Base-by-base conservation (phyloP, 345 rosid species). In the Lepidium sativum region DNA sequence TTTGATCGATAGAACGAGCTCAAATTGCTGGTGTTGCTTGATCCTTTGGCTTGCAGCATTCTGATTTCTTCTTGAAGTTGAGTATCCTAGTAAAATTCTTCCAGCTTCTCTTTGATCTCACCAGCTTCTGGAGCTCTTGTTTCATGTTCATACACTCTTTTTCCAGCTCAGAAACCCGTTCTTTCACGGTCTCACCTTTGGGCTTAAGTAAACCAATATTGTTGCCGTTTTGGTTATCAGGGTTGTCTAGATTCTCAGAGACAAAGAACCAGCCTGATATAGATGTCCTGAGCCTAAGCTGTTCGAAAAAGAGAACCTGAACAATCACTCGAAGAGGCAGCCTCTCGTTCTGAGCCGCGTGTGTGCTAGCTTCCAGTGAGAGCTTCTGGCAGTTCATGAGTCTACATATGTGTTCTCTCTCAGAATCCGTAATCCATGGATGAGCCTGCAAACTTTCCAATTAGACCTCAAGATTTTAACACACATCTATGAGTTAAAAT, bases 281-380 rank as follows among this genome's bases (percentile, higher is more conserved):
- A 8, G 96, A 88, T 25, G 86, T 85, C 9, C 96, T 82, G 12
- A 88, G 86, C 14, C 86, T 76, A 42, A 88, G 82, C 68, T 87
- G 91, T 57, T 87, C 95, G 20, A 87, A 87, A 78, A 85, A 87
- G 27, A 87, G 75, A 41, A 87, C 95, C 77, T 87, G 95, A 68
- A 87, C 83, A 5, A 85, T 79, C 54, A 85, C 87, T n/a, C 91
- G 69, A 39, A 87, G 87, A 14, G 95, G 95, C 23, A 87, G 71
- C 83, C 89, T 79, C 77, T 83, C 95, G 56, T 88, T 88, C 71
- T 88, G 96, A n/a, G 96, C 86, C 23, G 86, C 92, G 41, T 88
- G 96, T 1, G 89, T 81, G 80, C 89, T 86, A 43, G 96, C 96
- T 73, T 88, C 92, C 56, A 88, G 9, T 64, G 96, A 88, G 11